Conservation (phyloP, 2,329 filamentous ascomycete genomes). For the Fusarium cyanostomum region DNA sequence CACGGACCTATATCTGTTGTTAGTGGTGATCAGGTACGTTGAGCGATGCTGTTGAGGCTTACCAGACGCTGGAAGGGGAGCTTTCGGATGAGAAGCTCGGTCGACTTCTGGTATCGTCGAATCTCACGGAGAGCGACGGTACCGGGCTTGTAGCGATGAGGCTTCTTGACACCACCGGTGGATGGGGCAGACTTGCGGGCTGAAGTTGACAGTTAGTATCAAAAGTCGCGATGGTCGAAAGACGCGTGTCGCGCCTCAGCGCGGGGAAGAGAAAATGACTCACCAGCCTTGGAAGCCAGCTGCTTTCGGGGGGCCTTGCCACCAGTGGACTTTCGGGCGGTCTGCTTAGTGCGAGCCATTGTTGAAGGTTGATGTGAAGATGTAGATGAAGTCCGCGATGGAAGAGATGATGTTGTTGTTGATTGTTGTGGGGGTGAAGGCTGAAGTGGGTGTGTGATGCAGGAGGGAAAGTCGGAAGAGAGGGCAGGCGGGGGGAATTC, state of each 20-base stretch:
- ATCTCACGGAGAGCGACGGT: constrained; percentile 99
- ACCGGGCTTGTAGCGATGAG: constrained; percentile 88
- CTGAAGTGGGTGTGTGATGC: constrained; percentile 53
- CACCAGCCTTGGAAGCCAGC: constrained; percentile 94
- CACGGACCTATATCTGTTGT: constrained; percentile 71
- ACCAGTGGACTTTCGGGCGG: constrained; percentile 80
- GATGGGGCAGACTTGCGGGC: constrained; percentile 96
- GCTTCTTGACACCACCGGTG: constrained; percentile 97
- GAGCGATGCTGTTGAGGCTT: constrained; percentile 45
- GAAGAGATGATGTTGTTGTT: constrained; percentile 37
- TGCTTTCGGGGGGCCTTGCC: constrained; percentile 90
- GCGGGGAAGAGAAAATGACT: constrained; percentile 28
- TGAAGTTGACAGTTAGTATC: constrained; percentile 24
- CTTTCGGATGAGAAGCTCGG: constrained; percentile 95
- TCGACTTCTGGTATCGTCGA: constrained; percentile 96
- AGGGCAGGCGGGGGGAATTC: constrained; percentile 55
- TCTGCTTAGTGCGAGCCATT: constrained; percentile 75
- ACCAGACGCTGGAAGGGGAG: constrained; percentile 96
- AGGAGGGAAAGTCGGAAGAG: constrained; percentile 51
- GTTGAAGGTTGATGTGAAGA: constrained; percentile 51
- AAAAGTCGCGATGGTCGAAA: background rate
- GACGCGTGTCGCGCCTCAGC: constrained; percentile 32
- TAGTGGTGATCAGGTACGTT: background rate
- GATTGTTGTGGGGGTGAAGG: constrained; percentile 44
- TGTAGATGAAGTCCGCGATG: constrained; percentile 44